These are phyloP conservation scores for Globisporangium solare DNA, from an alignment of 352 stramenopile species.

Conservation along the genomic window DNA sequence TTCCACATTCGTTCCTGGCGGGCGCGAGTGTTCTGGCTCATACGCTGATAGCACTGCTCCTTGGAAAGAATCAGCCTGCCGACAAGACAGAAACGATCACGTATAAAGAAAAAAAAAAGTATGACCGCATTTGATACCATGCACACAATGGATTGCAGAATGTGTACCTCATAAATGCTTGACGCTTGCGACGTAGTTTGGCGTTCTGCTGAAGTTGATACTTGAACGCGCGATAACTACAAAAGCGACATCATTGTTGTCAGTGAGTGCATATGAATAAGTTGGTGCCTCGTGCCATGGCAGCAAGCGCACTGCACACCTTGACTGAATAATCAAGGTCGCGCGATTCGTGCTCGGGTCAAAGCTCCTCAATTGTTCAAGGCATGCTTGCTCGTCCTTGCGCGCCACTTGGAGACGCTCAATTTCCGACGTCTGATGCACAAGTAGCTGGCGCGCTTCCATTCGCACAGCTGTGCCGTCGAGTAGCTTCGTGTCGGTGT, in stretches of 20 bases:
- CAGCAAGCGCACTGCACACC: conserved; percentile 8
- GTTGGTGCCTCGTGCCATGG: no score
- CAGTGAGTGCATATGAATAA: no score
- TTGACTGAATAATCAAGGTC: conserved; percentile 27
- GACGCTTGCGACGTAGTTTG: conserved; percentile 12
- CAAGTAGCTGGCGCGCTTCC: conserved; percentile 26
- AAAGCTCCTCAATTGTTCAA: conserved; percentile 13
- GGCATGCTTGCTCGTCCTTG: conserved; percentile 8
- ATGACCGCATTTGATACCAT: no score
- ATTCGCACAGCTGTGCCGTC: conserved; percentile 27
- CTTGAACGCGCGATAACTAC: background rate
- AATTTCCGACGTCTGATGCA: conserved; percentile 27
- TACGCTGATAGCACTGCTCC: conserved; percentile 36
- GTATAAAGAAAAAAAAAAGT: no score
- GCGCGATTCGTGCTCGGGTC: conserved; percentile 23
- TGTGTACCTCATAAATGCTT: conserved; percentile 6
- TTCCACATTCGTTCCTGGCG: conserved; percentile 19
- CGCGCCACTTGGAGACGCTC: conserved; percentile 16
- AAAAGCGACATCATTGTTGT: no score
- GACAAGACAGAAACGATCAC: background rate
- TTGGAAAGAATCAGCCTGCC: conserved; percentile 26
- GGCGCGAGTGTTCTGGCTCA: conserved; percentile 24
- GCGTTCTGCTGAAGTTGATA: conserved; percentile 6
- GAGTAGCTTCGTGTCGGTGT: conserved; percentile 22
- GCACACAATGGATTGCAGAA: background rate